Base-by-base conservation (phyloP, 2,329 filamentous ascomycete genomes). In the Arachnomyces sp. region DNA sequence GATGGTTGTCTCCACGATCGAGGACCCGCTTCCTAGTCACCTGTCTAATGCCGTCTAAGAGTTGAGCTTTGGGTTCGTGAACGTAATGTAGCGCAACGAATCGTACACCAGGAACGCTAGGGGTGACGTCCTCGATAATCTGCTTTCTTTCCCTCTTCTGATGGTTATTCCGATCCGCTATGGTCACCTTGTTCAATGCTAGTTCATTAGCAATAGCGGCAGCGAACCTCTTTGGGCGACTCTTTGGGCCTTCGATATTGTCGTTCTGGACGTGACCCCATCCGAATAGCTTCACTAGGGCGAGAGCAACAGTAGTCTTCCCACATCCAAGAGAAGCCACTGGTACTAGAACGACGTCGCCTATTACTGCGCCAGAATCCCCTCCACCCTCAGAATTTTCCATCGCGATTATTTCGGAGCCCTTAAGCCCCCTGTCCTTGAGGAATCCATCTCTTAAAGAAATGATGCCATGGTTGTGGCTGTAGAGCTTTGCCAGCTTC, bases 261-360 rank as follows among this genome's bases (percentile, higher is more conserved):
- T 98, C 92, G 59, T 98, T 98, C 58, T 98, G 92, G 36, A 95
- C 73, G 58, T 95, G 88, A 12, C 87, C 90, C 85, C 89, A 96
- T 40, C 74, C 78, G 50, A 96, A 95, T 1, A 98, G 74, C 54
- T 86, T 82, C 3, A 76, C 75, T 14, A 98, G 69, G 2, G 86
- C 89, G 36, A 93, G 65, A 3, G 86, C 88, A 36, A 98, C 68
- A 0, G 92, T 98, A 0, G 92, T 98, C 73, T 98, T 98, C 41
- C 92, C 92, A 57, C 92, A 98, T 7, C 92, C 92, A 39, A 98
- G 84, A 1, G 92, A 95, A 2, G 92, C 88, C 52, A 95, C 80
- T 1, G 92, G 89, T 4, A 88, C 83, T n/a, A 98, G 72, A 13
- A 95, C 75, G 12, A 95, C 73, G 53, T 93, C 78, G 3, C 71